Evolutionary conservation across 768 basidiomycete genomes (phyloP).

Genomic region (Russula olivacea): DNA sequence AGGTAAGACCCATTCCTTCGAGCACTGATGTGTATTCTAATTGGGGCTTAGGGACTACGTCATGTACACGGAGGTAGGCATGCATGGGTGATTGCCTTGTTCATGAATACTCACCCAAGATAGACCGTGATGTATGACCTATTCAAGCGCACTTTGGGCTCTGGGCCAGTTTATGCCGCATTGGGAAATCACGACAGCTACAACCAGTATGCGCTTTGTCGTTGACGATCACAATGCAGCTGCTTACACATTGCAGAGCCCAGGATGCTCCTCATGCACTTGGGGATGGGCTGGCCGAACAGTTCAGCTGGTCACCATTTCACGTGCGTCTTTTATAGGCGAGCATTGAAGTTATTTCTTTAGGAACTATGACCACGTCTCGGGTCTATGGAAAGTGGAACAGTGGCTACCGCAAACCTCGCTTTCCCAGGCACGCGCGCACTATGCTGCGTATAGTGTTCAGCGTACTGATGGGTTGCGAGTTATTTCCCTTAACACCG

Average conservation of each 20-base stretch:
- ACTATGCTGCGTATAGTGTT: constrained; percentile 72
- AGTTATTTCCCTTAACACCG: constrained; percentile 70
- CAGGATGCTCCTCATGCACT: constrained; percentile 58
- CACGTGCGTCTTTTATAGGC: background rate
- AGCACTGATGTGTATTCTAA: background rate
- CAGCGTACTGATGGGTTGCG: constrained; percentile 59
- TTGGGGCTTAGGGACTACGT: constrained; percentile 44
- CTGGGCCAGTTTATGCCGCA: constrained; percentile 68
- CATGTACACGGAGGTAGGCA: constrained; percentile 55
- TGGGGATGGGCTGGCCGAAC: constrained; percentile 46
- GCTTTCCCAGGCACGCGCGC: constrained; percentile 51
- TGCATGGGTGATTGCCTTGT: background rate
- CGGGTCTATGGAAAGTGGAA: constrained; percentile 64
- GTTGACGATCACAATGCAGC: background rate
- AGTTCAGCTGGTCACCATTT: constrained; percentile 56
- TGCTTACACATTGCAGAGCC: constrained; percentile 35
- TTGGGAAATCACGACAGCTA: constrained; percentile 77
- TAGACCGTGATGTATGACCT: constrained; percentile 63
- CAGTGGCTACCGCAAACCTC: constrained; percentile 58
- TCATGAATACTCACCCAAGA: constrained; percentile 1
- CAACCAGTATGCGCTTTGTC: constrained; percentile 43
- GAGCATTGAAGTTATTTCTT: background rate
- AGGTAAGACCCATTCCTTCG: constrained; percentile 36
- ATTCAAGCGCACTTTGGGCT: constrained; percentile 53
- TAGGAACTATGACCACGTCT: constrained; percentile 76